Evolutionary conservation across 1,284 basidiomycete species (phyloP).

Genomic region (Earliella scabrosa): DNA sequence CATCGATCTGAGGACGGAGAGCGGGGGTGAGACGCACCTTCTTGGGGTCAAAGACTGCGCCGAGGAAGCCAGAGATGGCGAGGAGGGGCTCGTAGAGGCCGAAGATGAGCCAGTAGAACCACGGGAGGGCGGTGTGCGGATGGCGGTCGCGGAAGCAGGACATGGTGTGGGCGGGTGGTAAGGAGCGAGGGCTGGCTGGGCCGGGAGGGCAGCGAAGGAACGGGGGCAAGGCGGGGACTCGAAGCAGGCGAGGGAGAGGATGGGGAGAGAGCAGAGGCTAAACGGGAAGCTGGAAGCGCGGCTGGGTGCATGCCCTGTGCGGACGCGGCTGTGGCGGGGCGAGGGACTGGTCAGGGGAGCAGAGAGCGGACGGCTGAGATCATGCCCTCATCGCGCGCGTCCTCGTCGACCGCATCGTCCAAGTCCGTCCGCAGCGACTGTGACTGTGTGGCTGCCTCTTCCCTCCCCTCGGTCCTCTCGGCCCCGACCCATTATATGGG

Average conservation of each 20-base stretch:
- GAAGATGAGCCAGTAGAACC: slow-evolving; percentile 73
- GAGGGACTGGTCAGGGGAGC: too few relatives aligned
- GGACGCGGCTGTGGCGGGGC: too few relatives aligned
- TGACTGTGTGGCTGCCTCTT: not conserved
- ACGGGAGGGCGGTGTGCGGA: slow-evolving; percentile 64
- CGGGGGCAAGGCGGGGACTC: not conserved
- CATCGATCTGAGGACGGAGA: not conserved
- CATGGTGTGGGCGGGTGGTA: slow-evolving; percentile 12
- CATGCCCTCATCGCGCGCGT: too few relatives aligned
- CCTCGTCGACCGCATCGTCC: not conserved
- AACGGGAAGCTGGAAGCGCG: not conserved
- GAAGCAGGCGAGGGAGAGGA: not conserved
- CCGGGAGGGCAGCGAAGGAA: not conserved
- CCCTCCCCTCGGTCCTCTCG: not conserved
- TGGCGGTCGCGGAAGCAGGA: slow-evolving; percentile 10
- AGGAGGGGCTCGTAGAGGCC: slow-evolving; percentile 73
- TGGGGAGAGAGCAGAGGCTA: not conserved
- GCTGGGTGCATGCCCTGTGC: too few relatives aligned
- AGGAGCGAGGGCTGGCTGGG: slow-evolving; percentile 4
- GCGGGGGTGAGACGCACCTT: slow-evolving; percentile 44
- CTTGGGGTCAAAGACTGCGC: slow-evolving; percentile 68
- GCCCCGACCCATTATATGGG: not conserved
- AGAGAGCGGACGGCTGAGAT: too few relatives aligned
- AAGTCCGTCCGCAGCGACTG: not conserved
- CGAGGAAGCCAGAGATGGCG: slow-evolving; percentile 65